These are phyloP conservation scores for Lepidopterella palustris DNA, from an alignment of 495 filamentous ascomycete species.

Conservation along the genomic window DNA sequence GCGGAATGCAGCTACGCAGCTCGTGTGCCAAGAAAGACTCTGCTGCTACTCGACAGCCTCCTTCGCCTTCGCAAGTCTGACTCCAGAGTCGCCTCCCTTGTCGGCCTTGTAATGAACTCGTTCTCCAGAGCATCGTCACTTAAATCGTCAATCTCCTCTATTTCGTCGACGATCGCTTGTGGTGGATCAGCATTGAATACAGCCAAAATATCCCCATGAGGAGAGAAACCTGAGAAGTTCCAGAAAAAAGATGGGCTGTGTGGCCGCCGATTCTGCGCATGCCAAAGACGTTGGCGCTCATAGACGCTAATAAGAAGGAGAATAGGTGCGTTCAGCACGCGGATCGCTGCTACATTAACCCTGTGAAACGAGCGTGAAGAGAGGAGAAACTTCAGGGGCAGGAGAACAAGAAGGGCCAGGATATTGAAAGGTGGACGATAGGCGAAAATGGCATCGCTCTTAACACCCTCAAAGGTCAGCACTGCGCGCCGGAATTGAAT, in stretches of 20 bases:
- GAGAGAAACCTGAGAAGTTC: conserved; percentile 49
- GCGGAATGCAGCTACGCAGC: too few species aligned
- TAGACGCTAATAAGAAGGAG: conserved; percentile 53
- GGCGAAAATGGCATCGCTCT: conserved; percentile 65
- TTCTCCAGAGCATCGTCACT: conserved; percentile 27
- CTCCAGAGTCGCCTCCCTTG: conserved; percentile 16
- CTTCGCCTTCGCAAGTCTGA: too few species aligned
- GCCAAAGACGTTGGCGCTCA: conserved; percentile 48
- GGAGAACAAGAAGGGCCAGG: conserved; percentile 54
- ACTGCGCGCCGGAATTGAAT: conserved; percentile 66
- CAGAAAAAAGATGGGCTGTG: conserved; percentile 34
- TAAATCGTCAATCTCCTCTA: conserved; percentile 44
- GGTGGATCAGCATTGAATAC: conserved; percentile 67
- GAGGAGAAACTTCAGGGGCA: conserved; percentile 59
- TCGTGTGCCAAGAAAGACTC: too few species aligned
- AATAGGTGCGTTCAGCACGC: conserved; percentile 58
- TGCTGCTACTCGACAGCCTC: too few species aligned
- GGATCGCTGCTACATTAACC: conserved; percentile 60
- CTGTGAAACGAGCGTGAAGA: conserved; percentile 71
- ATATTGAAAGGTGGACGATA: conserved; percentile 71
- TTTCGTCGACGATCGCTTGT: conserved; percentile 46
- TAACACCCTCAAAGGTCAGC: conserved; percentile 67
- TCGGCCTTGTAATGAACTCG: conserved; percentile 14
- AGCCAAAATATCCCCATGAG: conserved; percentile 59
- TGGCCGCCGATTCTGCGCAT: conserved; percentile 19